phyloP scores from a whole-genome alignment of 441 rosid species.

The Kokia cookei region DNA sequence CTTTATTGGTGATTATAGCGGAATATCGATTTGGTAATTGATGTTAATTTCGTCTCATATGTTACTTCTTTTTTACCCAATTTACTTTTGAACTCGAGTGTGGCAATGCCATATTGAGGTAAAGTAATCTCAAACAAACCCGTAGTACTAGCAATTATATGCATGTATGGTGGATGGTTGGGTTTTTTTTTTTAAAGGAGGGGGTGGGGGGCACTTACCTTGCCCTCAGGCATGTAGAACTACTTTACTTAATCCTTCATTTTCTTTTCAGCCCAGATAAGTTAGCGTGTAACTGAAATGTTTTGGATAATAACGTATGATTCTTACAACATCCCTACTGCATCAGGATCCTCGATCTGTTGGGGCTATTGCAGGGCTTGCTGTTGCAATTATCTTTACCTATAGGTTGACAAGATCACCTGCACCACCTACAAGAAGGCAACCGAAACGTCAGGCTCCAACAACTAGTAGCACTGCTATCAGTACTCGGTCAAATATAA shows the following conservation, averaged over 20 bases:
- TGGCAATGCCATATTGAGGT: background rate
- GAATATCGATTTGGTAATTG: background rate
- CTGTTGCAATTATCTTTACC: slow-evolving; percentile 80
- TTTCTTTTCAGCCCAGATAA: background rate
- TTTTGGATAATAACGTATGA: background rate
- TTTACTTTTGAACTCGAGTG: background rate
- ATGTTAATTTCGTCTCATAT: background rate
- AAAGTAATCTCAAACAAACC: background rate
- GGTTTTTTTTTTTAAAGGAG: background rate
- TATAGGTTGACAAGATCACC: slow-evolving; percentile 79
- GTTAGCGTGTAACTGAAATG: background rate
- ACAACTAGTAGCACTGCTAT: slow-evolving; percentile 38
- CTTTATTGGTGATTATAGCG: background rate
- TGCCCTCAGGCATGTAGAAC: background rate
- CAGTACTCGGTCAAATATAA: slow-evolving; percentile 37
- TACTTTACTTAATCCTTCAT: background rate
- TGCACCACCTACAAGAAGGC: slow-evolving; percentile 55
- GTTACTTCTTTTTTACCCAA: background rate
- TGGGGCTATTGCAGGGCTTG: slow-evolving; percentile 94
- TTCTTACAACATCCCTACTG: slow-evolving; percentile 10
- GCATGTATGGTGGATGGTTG: background rate
- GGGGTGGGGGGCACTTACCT: background rate
- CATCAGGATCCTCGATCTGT: slow-evolving; percentile 74
- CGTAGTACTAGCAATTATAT: background rate
- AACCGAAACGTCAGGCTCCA: slow-evolving; percentile 61